phyloP scores from a whole-genome alignment of 2,329 filamentous ascomycete genomes.

The Xylaria sp. region DNA sequence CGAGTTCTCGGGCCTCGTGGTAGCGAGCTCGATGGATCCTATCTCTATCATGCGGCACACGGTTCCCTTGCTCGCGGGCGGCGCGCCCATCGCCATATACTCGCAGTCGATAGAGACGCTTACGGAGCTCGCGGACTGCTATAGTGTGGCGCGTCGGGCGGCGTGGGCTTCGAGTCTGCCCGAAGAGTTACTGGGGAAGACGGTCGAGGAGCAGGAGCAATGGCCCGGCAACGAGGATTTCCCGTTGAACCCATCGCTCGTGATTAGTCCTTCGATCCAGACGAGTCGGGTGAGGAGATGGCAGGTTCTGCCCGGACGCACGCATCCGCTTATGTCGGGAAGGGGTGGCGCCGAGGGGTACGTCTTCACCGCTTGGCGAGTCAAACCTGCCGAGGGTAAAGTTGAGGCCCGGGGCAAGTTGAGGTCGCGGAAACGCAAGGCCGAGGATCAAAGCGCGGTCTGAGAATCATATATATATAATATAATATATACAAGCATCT shows the following conservation, averaged over 20 bases:
- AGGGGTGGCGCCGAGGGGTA: conserved; percentile 90
- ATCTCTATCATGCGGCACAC: conserved; percentile 77
- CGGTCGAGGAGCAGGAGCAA: conserved; percentile 61
- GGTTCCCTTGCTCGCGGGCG: conserved; percentile 84
- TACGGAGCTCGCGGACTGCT: conserved; percentile 81
- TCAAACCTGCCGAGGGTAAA: conserved; percentile 80
- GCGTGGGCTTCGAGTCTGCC: conserved; percentile 74
- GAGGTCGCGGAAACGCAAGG: conserved; percentile 73
- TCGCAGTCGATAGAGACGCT: conserved; percentile 83
- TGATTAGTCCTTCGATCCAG: conserved; percentile 84
- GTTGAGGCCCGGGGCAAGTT: conserved; percentile 86
- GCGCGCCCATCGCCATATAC: conserved; percentile 88
- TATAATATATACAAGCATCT: conserved; percentile 14
- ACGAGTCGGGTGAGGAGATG: conserved; percentile 81
- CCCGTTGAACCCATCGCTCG: conserved; percentile 84
- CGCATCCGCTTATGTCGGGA: conserved; percentile 93
- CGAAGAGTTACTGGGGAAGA: conserved; percentile 57
- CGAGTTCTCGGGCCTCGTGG: conserved; percentile 83
- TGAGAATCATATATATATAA: conserved; percentile 15
- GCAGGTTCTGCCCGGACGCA: conserved; percentile 92
- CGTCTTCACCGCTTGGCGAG: conserved; percentile 84
- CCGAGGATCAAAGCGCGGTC: conserved; percentile 34
- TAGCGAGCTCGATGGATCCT: conserved; percentile 85
- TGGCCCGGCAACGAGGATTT: conserved; percentile 79
- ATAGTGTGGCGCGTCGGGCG: conserved; percentile 80